These are phyloP conservation scores for Spinacia oleracea DNA, from an alignment of 179 eudicot genomes.

Conservation along the genomic window DNA sequence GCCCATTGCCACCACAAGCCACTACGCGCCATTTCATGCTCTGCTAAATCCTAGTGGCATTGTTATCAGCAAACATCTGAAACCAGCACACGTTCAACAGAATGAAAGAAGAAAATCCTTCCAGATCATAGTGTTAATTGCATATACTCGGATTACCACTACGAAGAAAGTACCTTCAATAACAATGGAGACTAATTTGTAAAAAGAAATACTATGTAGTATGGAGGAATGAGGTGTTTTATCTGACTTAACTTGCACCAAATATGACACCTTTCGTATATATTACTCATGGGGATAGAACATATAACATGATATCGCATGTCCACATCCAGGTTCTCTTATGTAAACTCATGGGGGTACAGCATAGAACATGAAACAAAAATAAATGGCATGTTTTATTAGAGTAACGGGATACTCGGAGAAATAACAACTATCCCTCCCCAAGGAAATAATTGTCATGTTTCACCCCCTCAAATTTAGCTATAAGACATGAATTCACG, in stretches of 20 bases:
- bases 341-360: background rate
- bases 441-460: no score
- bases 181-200: background rate
- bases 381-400: background rate
- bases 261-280: no score
- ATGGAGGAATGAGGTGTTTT: background rate
- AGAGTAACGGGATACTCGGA: background rate
- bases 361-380: background rate
- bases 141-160: background rate
- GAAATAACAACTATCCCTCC: no score
- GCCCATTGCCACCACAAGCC: background rate
- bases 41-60: background rate
- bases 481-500: no score
- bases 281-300: background rate
- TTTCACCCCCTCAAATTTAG: no score
- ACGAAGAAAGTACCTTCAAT: background rate
- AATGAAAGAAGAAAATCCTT: background rate
- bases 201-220: background rate
- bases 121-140: background rate
- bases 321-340: background rate
- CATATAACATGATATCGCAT: no score
- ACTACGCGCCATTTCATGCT: background rate
- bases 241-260: background rate
- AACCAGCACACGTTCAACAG: background rate
- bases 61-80: constrained; percentile 27